Conservation (phyloP, 257 asterid genomes). For the Solanum chilense region DNA sequence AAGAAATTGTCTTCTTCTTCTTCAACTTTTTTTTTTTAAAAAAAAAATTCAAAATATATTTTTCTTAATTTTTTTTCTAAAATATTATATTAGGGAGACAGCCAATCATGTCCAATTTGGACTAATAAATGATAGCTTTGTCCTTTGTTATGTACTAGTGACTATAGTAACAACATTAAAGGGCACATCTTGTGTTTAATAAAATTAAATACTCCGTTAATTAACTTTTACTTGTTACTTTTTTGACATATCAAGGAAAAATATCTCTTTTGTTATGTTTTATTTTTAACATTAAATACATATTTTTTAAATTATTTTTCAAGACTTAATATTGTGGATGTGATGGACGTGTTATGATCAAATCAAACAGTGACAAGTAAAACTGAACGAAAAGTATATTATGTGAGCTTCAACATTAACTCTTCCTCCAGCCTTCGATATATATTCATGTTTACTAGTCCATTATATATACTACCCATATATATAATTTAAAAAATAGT, state of each 20-base stretch:
- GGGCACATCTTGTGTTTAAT: not conserved
- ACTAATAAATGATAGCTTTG: not conserved
- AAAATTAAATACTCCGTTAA: not conserved
- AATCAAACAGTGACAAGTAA: too few relatives aligned
- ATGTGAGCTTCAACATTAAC: not conserved
- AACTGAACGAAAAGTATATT: not conserved
- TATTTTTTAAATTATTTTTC: too few relatives aligned
- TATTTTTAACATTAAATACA: too few relatives aligned
- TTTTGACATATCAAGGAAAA: too few relatives aligned
- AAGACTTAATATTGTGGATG: too few relatives aligned
- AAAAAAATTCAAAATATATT: not conserved
- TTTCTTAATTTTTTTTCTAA: not conserved
- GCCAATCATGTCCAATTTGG: not conserved
- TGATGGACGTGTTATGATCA: too few relatives aligned
- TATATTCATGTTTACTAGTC: too few relatives aligned
- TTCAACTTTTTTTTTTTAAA: not conserved
- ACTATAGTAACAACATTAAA: not conserved
- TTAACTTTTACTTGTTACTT: too few relatives aligned
- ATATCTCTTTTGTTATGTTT: too few relatives aligned
- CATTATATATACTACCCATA: too few relatives aligned
- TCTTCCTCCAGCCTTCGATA: too few relatives aligned
- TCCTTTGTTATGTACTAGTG: not conserved
- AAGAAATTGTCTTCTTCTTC: conserved; percentile 10
- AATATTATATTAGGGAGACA: conserved; percentile 12
- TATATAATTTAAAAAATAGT: not conserved